phyloP scores from a whole-genome alignment of 805 yeast species.

The Ogataea haglerorum region DNA sequence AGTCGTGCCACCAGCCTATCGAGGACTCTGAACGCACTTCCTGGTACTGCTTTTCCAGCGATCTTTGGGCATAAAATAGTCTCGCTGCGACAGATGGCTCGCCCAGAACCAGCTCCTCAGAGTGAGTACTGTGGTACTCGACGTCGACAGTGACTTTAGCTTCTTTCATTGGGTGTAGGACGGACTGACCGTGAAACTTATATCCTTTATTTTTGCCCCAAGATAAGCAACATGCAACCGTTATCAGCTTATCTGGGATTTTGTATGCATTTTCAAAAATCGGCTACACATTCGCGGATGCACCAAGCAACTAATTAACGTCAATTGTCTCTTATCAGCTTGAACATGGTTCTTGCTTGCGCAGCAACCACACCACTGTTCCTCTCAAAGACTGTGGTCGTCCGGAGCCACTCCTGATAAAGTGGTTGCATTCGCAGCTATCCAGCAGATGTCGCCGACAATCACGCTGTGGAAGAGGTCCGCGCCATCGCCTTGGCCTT shows the following conservation, averaged over 20 bases:
- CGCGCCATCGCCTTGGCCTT: slow-evolving; percentile 37
- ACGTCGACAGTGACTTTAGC: background rate
- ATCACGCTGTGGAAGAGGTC: slow-evolving; percentile 57
- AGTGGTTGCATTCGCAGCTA: slow-evolving; percentile 53
- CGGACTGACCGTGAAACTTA: too few relatives aligned
- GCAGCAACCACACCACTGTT: slow-evolving; percentile 58
- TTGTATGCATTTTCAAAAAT: background rate
- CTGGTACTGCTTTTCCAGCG: slow-evolving; percentile 17
- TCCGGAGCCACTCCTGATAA: slow-evolving; percentile 69
- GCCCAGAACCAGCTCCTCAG: background rate
- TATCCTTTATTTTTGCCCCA: background rate
- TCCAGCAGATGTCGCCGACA: slow-evolving; percentile 67
- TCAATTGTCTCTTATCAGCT: background rate
- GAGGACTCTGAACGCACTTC: slow-evolving; percentile 9
- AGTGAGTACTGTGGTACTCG: background rate
- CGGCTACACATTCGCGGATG: too few relatives aligned
- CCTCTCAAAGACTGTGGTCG: slow-evolving; percentile 54
- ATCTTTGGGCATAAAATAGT: slow-evolving; percentile 25
- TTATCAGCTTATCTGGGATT: background rate
- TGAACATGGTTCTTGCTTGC: slow-evolving; percentile 35
- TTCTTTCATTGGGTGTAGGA: too few relatives aligned
- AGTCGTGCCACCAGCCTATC: slow-evolving; percentile 2
- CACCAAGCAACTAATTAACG: too few relatives aligned
- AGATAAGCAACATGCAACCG: background rate
- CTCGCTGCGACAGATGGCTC: slow-evolving; percentile 14